A percentile compares a stretch with the other conserved stretches of the same genome.
These are phyloP conservation scores for Thraustotheca clavata DNA, from an alignment of 352 stramenopile species.

Conservation along the genomic window DNA sequence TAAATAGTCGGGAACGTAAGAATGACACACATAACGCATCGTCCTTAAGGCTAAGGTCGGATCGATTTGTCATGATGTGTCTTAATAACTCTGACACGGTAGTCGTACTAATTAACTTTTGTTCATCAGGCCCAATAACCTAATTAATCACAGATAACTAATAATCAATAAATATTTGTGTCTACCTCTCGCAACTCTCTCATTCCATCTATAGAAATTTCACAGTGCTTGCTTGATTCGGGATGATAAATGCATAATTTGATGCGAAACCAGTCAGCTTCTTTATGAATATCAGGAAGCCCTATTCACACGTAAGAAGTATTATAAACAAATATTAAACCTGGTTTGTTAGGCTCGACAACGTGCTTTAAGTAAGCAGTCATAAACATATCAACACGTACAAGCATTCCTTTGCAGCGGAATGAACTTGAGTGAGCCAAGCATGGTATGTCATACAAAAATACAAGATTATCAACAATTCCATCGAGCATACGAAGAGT, in stretches of 20 bases:
- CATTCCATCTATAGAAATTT: constrained; percentile 10
- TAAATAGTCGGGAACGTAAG: constrained; percentile 9
- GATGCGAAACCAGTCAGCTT: constrained; percentile 10
- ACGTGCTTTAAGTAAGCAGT: constrained; percentile 7
- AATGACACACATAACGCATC: background rate
- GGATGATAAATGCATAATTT: constrained; percentile 6
- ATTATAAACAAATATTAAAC: background rate
- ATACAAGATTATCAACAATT: background rate
- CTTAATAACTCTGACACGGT: constrained; percentile 5
- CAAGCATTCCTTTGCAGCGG: constrained; percentile 14
- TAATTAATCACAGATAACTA: background rate
- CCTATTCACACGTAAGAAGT: background rate
- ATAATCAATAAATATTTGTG: background rate
- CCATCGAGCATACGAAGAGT: constrained; percentile 6
- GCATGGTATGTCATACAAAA: background rate
- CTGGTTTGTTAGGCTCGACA: constrained; percentile 18
- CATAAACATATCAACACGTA: background rate
- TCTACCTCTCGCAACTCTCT: constrained; percentile 11
- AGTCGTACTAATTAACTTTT: constrained; percentile 4
- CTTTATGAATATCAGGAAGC: constrained; percentile 6
- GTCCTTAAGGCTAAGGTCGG: background rate
- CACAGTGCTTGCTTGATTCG: background rate
- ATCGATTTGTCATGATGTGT: constrained; percentile 3
- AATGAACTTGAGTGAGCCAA: constrained; percentile 1
- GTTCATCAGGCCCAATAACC: constrained; percentile 13